These are phyloP conservation scores for Aspergillus sp. DNA, from an alignment of 2,329 filamentous ascomycete species.

Conservation along the genomic window DNA sequence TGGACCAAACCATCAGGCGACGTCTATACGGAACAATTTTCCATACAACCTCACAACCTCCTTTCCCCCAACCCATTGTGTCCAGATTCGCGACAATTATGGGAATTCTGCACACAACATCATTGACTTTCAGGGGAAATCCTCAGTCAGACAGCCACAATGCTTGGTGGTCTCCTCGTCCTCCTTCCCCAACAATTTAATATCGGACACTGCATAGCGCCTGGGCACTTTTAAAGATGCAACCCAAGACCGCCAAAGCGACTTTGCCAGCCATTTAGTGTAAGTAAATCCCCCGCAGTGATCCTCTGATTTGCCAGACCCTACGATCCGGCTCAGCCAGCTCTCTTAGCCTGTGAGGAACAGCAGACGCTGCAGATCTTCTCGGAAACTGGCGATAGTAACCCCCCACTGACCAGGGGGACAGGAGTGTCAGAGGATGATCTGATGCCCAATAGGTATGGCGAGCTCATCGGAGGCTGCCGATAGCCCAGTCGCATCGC, in stretches of 20 bases:
- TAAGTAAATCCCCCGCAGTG: background rate
- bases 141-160: constrained; percentile 2
- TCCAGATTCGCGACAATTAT: background rate
- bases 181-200: background rate
- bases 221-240: constrained; percentile 5
- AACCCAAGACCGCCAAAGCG: constrained; percentile 16
- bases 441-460: background rate
- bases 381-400: background rate
- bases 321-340: background rate
- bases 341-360: background rate
- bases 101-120: too few relatives aligned
- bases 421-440: background rate
- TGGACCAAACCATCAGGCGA: too few relatives aligned
- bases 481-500: background rate
- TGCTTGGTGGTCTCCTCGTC: background rate
- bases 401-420: background rate
- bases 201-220: background rate
- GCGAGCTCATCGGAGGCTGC: background rate
- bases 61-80: too few relatives aligned
- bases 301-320: background rate
- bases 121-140: background rate
- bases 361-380: constrained; percentile 1
- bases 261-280: background rate
- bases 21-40: too few relatives aligned
- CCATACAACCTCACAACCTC: too few relatives aligned